These are phyloP conservation scores for Cylindrotheca fusiformis DNA, from an alignment of 108 stramenopile genomes.

Conservation along the genomic window DNA sequence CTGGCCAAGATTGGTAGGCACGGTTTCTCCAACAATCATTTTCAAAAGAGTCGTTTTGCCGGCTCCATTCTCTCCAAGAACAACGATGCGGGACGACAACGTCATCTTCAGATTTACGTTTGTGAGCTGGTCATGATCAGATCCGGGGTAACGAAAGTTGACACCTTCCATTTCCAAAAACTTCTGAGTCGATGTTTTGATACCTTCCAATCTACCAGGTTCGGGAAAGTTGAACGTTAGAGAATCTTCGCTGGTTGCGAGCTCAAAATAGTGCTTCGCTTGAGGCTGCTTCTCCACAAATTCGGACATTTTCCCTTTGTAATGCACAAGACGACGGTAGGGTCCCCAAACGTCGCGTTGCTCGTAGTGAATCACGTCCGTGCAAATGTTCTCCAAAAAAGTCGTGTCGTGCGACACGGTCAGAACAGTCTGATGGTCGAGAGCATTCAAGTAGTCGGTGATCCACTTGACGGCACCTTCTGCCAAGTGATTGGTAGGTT, in stretches of 20 bases:
- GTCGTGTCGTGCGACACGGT: conserved; percentile 93
- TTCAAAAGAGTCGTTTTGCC: conserved; percentile 92
- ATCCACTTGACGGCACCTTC: conserved; percentile 87
- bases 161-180: conserved; percentile 93
- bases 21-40: conserved; percentile 90
- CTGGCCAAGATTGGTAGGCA: conserved; percentile 70
- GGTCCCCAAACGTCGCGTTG: conserved; percentile 83
- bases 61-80: conserved; percentile 89
- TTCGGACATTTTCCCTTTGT: conserved; percentile 84
- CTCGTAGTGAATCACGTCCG: conserved; percentile 96
- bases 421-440: conserved; percentile 86
- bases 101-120: conserved; percentile 86
- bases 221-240: conserved; percentile 89
- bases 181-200: conserved; percentile 93
- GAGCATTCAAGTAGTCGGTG: conserved; percentile 65
- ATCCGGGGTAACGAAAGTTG: conserved; percentile 84
- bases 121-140: conserved; percentile 59
- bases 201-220: conserved; percentile 91
- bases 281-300: conserved; percentile 93
- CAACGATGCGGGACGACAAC: conserved; percentile 81
- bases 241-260: conserved; percentile 71
- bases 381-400: conserved; percentile 90
- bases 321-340: conserved; percentile 90
- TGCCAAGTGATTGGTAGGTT: conserved; percentile 90
- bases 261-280: conserved; percentile 95